Evolutionary conservation across 1,284 basidiomycete genomes (phyloP), one percentile per base, ranked within the genome.

Genomic region (Agaricales sp.): DNA sequence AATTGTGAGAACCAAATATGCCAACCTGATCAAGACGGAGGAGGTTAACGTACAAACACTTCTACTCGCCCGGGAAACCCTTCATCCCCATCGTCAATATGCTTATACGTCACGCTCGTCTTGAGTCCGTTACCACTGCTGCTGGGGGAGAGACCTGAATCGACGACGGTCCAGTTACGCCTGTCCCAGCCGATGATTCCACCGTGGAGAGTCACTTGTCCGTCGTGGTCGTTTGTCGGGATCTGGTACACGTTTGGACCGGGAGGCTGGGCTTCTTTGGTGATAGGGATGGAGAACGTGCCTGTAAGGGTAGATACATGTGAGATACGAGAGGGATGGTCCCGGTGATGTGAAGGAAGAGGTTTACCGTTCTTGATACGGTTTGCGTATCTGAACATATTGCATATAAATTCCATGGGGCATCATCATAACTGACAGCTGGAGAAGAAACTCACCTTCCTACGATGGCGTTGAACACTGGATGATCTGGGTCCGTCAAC

Each of bases 261-360:
- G 45, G 64, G 62, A 0, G 70, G 69, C 51, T 70, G 67, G 12
- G 73, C 68, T 45, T 66, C 49, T 59, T 73, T 74, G 4, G 71
- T 70, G 23, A 75, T 74, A 0, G 77, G 75, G 39, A 78, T 76
- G 1, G 75, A 75, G 55, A 77, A 78, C 1, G 71, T 74, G 23
- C 75, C 74, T 75, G 18, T 3, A 39, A 12, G 39, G 14, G 11
- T 22, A 23, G 16, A 13, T 30, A 21, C 25, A 8, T 8, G 21
- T 8, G 11, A 35, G 30, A 11, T 8, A 35, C 11, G 8, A 8
- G 30, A n/a, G 30, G 30, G 8, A n/a, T 35, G n/a, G n/a, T n/a
- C n/a, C 30, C n/a, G 30, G 30, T 35, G n/a, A 35, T 11, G n/a
- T 35, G 23, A n/a, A 50, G 43, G 49, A 21, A 21, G n/a, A 12